Evolutionary conservation across 257 asterid genomes (phyloP).

Genomic region (Penstemon newberryi): DNA sequence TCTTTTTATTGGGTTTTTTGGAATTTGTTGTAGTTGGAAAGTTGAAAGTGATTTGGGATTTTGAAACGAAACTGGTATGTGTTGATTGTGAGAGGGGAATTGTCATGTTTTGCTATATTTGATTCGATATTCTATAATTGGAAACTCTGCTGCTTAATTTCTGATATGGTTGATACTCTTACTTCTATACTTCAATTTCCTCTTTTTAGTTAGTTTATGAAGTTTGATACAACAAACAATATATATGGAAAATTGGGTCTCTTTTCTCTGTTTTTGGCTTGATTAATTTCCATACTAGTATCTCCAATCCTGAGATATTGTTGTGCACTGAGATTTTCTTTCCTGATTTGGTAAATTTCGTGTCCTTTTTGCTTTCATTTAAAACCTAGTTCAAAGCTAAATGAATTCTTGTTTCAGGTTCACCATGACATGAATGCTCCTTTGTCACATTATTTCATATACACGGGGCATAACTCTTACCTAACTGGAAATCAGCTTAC

Average conservation of each 20-base stretch:
- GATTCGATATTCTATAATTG: background rate
- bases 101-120: slow-evolving; percentile 7
- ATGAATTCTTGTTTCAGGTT: slow-evolving; percentile 43
- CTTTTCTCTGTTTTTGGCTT: background rate
- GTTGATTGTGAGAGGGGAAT: background rate
- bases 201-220: background rate
- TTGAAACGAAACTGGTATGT: background rate
- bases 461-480: slow-evolving; percentile 85
- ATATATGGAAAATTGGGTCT: background rate
- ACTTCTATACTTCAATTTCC: background rate
- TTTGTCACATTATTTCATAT: slow-evolving; percentile 70
- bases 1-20: background rate
- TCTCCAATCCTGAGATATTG: background rate
- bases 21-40: background rate
- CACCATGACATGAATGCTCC: slow-evolving; percentile 83
- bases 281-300: background rate
- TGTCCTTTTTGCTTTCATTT: too few relatives aligned
- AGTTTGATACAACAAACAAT: background rate
- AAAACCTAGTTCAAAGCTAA: background rate
- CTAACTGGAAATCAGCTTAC: slow-evolving; percentile 90
- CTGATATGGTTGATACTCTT: background rate
- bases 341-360: too few relatives aligned
- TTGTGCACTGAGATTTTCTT: background rate
- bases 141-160: too few relatives aligned
- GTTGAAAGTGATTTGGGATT: slow-evolving; percentile 1